These are phyloP conservation scores for Nigrospora osmanthi DNA, from an alignment of 2,329 filamentous ascomycete genomes.

Conservation along the genomic window DNA sequence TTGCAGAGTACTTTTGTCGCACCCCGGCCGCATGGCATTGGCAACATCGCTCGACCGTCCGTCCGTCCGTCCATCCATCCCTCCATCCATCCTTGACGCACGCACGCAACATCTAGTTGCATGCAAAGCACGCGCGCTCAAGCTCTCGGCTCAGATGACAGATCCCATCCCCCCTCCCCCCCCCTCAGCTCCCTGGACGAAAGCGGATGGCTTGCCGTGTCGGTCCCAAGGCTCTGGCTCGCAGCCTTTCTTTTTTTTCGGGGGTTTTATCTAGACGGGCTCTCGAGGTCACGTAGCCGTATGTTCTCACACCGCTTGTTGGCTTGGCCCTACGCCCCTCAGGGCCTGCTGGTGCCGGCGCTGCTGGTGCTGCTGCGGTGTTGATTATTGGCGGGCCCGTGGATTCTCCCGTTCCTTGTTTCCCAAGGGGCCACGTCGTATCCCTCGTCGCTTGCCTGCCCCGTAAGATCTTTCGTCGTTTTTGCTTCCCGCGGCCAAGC, in stretches of 20 bases:
- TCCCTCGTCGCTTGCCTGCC: not conserved
- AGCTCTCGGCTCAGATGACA: constrained; percentile 15
- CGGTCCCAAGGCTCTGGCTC: constrained; percentile 20
- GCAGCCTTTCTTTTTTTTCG: constrained; percentile 16
- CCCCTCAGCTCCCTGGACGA: not conserved
- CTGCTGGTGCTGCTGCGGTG: too few relatives aligned
- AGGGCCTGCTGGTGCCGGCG: too few relatives aligned
- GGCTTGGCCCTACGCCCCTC: not conserved
- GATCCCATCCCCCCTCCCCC: not conserved
- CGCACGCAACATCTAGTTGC: not conserved
- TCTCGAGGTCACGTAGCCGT: constrained; percentile 10
- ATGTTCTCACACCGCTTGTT: constrained; percentile 5
- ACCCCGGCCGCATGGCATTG: too few relatives aligned
- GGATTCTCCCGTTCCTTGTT: not conserved
- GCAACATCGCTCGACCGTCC: too few relatives aligned
- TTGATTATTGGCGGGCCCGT: too few relatives aligned
- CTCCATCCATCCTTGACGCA: not conserved
- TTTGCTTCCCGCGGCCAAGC: not conserved
- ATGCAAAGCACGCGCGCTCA: not conserved
- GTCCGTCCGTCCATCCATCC: too few relatives aligned
- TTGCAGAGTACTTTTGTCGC: too few relatives aligned
- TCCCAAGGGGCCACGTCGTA: not conserved
- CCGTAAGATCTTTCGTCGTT: not conserved
- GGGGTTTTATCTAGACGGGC: constrained; percentile 11
- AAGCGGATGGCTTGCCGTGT: constrained; percentile 4